Evolutionary conservation across 768 basidiomycete species (phyloP), one percentile per base, ranked within the genome.

Genomic region (Podaxis carcinomalis): DNA sequence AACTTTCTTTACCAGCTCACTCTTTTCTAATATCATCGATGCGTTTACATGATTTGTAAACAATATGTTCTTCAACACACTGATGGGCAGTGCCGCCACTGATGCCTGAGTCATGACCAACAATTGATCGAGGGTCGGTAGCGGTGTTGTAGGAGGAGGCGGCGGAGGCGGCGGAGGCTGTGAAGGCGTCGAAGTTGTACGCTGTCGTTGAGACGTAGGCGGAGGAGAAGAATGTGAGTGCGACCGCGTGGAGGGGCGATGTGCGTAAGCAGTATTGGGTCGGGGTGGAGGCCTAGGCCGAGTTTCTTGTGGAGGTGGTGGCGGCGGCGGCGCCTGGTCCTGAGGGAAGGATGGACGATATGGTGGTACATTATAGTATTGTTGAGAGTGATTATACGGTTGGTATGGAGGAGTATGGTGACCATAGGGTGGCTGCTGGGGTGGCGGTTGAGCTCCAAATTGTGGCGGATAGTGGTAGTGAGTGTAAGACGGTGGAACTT

Each of bases 21-120:
- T 75, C 77, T 97, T 97, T 77, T 97, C 95, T n/a, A 96, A 75
- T 1, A 95, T 75, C 67, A 87, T 78, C 46, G 86, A 83, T 28
- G 91, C 85, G 65, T 85, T 83, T 44, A 96, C 90, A 59, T 90
- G 93, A 65, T 95, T 92, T 57, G 85, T 85, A 68, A 86, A 92
- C 21, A 97, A 72, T 19, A 96, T 81, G 1, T 80, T 78, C 70
- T 97, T 97, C 51, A 97, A 77, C n/a, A 80, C 74, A 23, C 84
- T 76, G 57, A 95, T 84, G 5, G 88, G 84, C 13, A 96, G 77
- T 2, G 78, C 72, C 1, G 78, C 70, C n/a, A 95, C 73, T 13
- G 79, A 77, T 5, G 81, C 82, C 1, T 78, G 69, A 0, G 83
- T 72, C 79, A 92, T 86, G 0, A 76, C 75, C 1, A 95, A 76